Percentiles rank a stretch among this genome's conserved stretches.
These are phyloP conservation scores for Globisporangium spiculum DNA, from an alignment of 352 stramenopile species.

Conservation along the genomic window DNA sequence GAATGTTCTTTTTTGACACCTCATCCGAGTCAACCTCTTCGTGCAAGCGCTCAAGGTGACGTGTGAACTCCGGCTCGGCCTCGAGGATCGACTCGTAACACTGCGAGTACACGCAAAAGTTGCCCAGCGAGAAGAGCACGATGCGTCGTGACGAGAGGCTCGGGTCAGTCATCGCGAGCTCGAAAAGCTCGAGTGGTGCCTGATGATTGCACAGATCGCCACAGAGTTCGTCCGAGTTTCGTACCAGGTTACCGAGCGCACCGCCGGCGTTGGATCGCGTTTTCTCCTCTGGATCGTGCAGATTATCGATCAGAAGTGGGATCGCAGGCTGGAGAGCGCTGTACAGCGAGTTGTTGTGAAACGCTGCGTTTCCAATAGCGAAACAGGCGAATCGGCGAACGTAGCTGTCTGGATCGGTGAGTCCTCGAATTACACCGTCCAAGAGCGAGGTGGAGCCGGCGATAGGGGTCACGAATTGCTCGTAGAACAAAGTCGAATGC, in stretches of 20 bases:
- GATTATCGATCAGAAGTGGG: conserved; percentile 61
- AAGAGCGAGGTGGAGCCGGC: conserved; percentile 37
- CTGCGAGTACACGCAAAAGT: conserved; percentile 76
- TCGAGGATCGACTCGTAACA: conserved; percentile 61
- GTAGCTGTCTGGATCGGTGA: conserved; percentile 71
- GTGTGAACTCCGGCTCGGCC: conserved; percentile 36
- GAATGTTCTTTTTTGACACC: conserved; percentile 66
- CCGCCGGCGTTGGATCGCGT: conserved; percentile 91
- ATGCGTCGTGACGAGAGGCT: conserved; percentile 72
- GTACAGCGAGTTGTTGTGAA: conserved; percentile 86
- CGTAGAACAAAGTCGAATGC: conserved; percentile 89
- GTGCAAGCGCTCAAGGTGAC: conserved; percentile 48
- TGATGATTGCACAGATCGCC: conserved; percentile 54
- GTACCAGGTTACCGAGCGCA: conserved; percentile 90
- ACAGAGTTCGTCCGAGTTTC: conserved; percentile 84
- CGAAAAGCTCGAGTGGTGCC: conserved; percentile 70
- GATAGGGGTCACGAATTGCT: conserved; percentile 36
- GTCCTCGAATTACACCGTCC: conserved; percentile 49
- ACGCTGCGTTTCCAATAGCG: conserved; percentile 93
- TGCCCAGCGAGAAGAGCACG: conserved; percentile 90
- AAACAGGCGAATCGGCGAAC: conserved; percentile 93
- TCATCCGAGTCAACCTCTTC: conserved; percentile 66
- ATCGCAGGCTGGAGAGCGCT: conserved; percentile 56
- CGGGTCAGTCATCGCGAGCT: conserved; percentile 58
- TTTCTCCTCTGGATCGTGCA: conserved; percentile 83